Evolutionary conservation across 352 stramenopile genomes (phyloP), one percentile per base, ranked within the genome.

Genomic region (Globisporangium cederbergense): DNA sequence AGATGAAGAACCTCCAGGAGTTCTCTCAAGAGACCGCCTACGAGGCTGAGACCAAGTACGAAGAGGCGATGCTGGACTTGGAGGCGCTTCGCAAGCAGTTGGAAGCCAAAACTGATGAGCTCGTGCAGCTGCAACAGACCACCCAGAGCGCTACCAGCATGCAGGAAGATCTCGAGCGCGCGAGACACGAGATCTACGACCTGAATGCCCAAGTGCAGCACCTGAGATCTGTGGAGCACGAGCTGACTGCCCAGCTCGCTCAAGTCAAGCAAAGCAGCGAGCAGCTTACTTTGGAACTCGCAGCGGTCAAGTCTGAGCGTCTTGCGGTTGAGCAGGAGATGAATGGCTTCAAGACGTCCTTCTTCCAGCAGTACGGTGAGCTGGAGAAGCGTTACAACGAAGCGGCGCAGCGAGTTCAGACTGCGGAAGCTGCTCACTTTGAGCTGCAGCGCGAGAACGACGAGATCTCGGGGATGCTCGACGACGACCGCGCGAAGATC

Each of bases 1-100:
- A 89, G 62, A 62, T 90, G 49, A 73, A 77, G 58, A 88, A 90
- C 51, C 64, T 91, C n/a, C 79, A 89, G 45, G 80, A 83, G 40
- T 79, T 82, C 56, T 73, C 70, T 13, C 67, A 89, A 56, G 80
- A 91, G 60, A 46, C 62, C 9, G 75, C 70, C 0, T 79, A 79
- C 43, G 83, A 93, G 49, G 61, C 86, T 3, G 80, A 91, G 66
- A 47, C 76, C 9, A 88, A 80, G n/a, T 66, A 86, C 10, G 80
- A 91, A 60, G 72, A 80, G 11, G 77, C 72, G 8, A 67, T 79
- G 59, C 70, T 82, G 20, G 79, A 89, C 40, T 58, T 86, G 16
- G 70, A 75, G 30, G 67, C 72, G 43, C 47, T 61, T n/a, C 64
- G 62, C 28, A 51, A 46, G 16, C 38, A 77, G 40, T 60, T 87